Evolutionary conservation across 148 eudicot genomes (phyloP).

Genomic region (Nepenthes gracilis): DNA sequence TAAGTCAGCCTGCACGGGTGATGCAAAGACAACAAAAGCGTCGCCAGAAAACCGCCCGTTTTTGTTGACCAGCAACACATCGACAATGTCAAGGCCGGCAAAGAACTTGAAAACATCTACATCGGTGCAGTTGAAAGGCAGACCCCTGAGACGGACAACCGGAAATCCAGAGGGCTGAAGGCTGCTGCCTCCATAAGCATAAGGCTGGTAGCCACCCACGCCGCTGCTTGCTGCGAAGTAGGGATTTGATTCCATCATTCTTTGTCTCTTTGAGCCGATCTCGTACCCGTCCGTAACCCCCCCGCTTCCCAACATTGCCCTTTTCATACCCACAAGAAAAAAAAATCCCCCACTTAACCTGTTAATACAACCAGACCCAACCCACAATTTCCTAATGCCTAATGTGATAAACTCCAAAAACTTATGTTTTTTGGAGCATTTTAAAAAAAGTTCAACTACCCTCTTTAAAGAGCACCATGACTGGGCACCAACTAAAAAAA

Average conservation of each 20-base stretch:
- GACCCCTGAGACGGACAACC: slow-evolving; percentile 77
- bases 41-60: slow-evolving; percentile 69
- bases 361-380: slow-evolving; percentile 90
- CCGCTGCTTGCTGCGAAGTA: slow-evolving; percentile 90
- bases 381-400: slow-evolving; percentile 30
- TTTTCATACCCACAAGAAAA: slow-evolving; percentile 61
- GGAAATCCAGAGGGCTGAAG: slow-evolving; percentile 52
- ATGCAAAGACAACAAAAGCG: slow-evolving; percentile 67
- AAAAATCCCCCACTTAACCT: slow-evolving; percentile 78
- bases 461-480: too few relatives aligned
- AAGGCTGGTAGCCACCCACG: slow-evolving; percentile 34
- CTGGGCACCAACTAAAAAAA: too few relatives aligned
- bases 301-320: slow-evolving; percentile 98
- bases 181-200: slow-evolving; percentile 31
- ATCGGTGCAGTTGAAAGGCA: slow-evolving; percentile 78
- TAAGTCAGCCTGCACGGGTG: slow-evolving; percentile 54
- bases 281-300: slow-evolving; percentile 94
- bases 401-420: too few relatives aligned
- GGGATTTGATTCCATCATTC: slow-evolving; percentile 95
- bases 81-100: slow-evolving; percentile 77
- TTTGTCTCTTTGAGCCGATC: slow-evolving; percentile 98
- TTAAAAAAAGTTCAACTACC: too few relatives aligned
- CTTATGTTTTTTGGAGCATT: too few relatives aligned
- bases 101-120: slow-evolving; percentile 70
- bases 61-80: slow-evolving; percentile 60